Conservation (phyloP, 495 filamentous ascomycete genomes). For the Talaromyces stipitatus region DNA sequence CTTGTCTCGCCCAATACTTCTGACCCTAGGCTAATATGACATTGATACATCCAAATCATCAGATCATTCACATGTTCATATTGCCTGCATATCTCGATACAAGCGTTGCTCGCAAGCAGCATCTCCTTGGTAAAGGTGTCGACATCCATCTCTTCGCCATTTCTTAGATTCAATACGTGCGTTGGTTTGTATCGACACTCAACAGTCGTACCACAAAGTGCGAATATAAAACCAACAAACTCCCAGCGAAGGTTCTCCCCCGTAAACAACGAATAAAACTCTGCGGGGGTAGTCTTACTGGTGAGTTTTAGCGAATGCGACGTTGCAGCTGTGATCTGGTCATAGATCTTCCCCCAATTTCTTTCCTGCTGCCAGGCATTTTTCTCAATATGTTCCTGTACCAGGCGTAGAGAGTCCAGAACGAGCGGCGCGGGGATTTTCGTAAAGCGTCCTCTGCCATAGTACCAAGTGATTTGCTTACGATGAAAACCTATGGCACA, state of each 20-base stretch:
- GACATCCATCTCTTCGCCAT: not conserved
- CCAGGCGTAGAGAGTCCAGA: constrained; percentile 1
- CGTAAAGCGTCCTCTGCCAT: constrained; percentile 4
- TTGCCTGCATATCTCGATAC: constrained; percentile 22
- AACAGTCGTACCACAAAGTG: constrained; percentile 24
- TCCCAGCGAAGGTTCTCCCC: constrained; percentile 45
- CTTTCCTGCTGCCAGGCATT: not conserved
- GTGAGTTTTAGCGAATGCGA: constrained; percentile 3
- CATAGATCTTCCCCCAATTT: not conserved
- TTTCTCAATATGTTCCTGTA: constrained; percentile 2
- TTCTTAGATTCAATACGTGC: constrained; percentile 10
- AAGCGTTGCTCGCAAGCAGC: constrained; percentile 15
- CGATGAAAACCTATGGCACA: constrained; percentile 4
- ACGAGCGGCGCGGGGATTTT: constrained; percentile 8
- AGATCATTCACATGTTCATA: constrained; percentile 22
- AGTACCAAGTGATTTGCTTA: constrained; percentile 8
- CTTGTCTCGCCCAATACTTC: constrained; percentile 25
- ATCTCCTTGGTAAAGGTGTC: constrained; percentile 9
- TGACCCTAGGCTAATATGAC: constrained; percentile 20
- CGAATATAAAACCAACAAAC: constrained; percentile 37
- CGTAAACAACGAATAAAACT: constrained; percentile 23
- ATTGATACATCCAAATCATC: constrained; percentile 26
- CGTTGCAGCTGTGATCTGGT: constrained; percentile 1
- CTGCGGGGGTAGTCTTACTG: constrained; percentile 5
- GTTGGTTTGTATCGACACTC: constrained; percentile 12